These are phyloP conservation scores for Sicyos baderoa DNA, from an alignment of 306 rosid genomes.

Conservation along the genomic window DNA sequence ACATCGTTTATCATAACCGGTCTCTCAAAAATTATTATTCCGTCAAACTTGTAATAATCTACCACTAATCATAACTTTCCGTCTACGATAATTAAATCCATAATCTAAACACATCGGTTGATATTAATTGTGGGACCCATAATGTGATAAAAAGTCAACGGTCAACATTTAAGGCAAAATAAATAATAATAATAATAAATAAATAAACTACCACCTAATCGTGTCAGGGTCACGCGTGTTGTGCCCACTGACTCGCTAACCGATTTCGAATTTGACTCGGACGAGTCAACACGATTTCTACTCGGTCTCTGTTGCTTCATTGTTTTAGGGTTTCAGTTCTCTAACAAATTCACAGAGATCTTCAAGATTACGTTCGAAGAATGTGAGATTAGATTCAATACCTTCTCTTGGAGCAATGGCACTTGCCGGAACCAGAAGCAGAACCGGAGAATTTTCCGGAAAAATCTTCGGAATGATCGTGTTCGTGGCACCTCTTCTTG, in stretches of 20 bases:
- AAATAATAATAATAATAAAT: not conserved
- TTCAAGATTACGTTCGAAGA: not conserved
- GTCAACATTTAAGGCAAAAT: conserved; percentile 9
- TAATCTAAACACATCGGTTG: too few species aligned
- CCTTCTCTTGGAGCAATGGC: conserved; percentile 89
- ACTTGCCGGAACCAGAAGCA: conserved; percentile 42
- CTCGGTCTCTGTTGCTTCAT: not conserved
- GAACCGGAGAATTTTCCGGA: conserved; percentile 59
- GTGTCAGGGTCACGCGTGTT: conserved; percentile 41
- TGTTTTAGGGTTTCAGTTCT: conserved; percentile 6
- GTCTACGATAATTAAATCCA: too few species aligned
- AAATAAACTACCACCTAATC: conserved; percentile 16
- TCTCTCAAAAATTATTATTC: too few species aligned
- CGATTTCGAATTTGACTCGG: not conserved
- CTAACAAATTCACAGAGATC: too few species aligned
- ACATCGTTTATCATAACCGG: too few species aligned
- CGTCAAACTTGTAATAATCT: too few species aligned
- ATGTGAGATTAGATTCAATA: conserved; percentile 19
- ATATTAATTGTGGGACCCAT: conserved; percentile 3
- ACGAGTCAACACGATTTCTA: not conserved
- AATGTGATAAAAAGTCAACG: not conserved
- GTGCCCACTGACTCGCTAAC: conserved; percentile 13
- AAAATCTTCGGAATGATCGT: conserved; percentile 45
- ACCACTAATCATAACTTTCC: too few species aligned
- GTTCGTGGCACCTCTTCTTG: conserved; percentile 71